Evolutionary conservation across 2,329 filamentous ascomycete species (phyloP).

Genomic region (Aspergillus vadensis): DNA sequence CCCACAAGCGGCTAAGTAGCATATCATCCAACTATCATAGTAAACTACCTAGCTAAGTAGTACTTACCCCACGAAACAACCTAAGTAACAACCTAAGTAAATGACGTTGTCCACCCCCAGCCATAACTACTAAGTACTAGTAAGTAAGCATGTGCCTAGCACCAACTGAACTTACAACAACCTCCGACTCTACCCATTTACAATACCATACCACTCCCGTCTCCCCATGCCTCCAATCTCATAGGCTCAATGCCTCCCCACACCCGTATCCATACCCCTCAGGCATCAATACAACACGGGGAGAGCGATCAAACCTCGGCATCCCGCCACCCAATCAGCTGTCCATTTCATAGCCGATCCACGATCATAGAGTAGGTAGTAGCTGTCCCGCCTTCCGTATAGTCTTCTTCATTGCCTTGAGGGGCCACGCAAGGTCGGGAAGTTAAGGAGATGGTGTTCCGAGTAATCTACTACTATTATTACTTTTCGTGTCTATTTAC

Average conservation of each 20-base stretch:
- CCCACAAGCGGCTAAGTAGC: too few relatives aligned
- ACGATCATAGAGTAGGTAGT: neutral
- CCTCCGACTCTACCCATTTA: too few relatives aligned
- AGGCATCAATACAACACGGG: conserved; percentile 6
- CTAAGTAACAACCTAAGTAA: too few relatives aligned
- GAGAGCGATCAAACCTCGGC: conserved; percentile 11
- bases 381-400: neutral
- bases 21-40: too few relatives aligned
- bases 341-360: neutral
- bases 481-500: neutral
- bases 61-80: too few relatives aligned
- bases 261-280: neutral
- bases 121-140: too few relatives aligned
- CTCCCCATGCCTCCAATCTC: neutral
- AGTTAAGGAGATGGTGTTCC: conserved; percentile 26
- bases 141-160: neutral
- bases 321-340: neutral
- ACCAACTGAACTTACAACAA: too few relatives aligned
- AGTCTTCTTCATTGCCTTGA: neutral
- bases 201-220: conserved; percentile 12
- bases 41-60: too few relatives aligned
- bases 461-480: neutral
- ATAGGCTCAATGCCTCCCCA: neutral
- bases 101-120: conserved; percentile 22
- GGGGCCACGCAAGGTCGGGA: conserved; percentile 29